Conservation (phyloP, 179 eudicot genomes). For the Nepenthes alata region DNA sequence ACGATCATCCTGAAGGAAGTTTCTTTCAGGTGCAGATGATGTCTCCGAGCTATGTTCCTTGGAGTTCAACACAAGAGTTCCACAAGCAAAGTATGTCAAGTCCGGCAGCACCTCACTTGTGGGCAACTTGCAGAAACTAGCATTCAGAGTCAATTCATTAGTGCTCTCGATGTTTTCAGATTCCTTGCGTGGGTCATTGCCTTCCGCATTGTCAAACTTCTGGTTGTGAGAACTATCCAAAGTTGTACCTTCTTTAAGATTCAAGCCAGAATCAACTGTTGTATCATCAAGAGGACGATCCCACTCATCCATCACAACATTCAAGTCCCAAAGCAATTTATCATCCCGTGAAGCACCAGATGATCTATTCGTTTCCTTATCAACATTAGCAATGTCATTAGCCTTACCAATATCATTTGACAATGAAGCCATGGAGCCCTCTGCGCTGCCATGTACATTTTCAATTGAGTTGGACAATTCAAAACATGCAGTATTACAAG, state of each 20-base stretch:
- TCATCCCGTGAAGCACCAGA: conserved; percentile 19
- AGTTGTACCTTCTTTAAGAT: not conserved
- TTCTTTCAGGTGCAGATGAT: conserved; percentile 6
- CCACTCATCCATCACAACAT: conserved; percentile 54
- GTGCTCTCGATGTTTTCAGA: conserved; percentile 4
- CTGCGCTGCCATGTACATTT: not conserved
- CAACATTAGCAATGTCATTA: not conserved
- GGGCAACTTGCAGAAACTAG: conserved; percentile 1
- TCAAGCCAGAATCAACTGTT: conserved; percentile 4
- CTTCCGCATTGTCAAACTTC: conserved; percentile 12
- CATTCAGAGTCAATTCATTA: not conserved
- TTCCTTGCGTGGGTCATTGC: conserved; percentile 1
- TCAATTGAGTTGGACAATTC: not conserved
- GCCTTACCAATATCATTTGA: conserved; percentile 3
- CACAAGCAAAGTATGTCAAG: conserved; percentile 2
- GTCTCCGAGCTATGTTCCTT: conserved; percentile 7
- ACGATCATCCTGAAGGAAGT: not conserved
- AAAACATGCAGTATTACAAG: not conserved
- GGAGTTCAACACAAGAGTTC: not conserved
- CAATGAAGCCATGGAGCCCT: conserved; percentile 9
- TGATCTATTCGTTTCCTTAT: conserved; percentile 3
- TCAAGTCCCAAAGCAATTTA: conserved; percentile 67
- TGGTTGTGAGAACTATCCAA: conserved; percentile 6
- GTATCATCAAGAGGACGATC: conserved; percentile 37
- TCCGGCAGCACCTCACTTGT: conserved; percentile 4